Percentiles rank a stretch among this genome's conserved stretches.
These are phyloP conservation scores for Cyberlindnera sargentensis DNA, from an alignment of 805 yeast species.

Conservation along the genomic window DNA sequence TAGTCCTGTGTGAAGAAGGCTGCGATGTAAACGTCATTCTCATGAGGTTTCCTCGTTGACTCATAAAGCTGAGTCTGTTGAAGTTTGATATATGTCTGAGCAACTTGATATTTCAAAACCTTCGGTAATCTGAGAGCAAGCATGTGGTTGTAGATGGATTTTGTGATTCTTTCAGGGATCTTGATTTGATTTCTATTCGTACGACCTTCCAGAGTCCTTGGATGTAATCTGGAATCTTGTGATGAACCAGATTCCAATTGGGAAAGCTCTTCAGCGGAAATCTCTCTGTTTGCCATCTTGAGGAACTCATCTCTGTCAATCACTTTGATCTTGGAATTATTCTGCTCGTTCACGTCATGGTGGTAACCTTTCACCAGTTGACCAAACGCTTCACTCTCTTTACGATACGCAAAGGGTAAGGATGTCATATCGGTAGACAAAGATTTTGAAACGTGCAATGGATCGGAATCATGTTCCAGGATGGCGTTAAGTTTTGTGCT, in stretches of 20 bases:
- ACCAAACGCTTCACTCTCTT: slow-evolving; percentile 35
- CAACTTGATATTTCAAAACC: slow-evolving; percentile 54
- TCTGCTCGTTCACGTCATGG: slow-evolving; percentile 27
- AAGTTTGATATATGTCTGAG: slow-evolving; percentile 44
- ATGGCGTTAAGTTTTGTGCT: slow-evolving; percentile 4
- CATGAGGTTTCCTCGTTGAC: slow-evolving; percentile 37
- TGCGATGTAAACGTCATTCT: slow-evolving; percentile 76
- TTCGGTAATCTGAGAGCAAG: slow-evolving; percentile 55
- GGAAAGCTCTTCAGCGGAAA: not conserved
- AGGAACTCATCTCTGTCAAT: slow-evolving; percentile 28
- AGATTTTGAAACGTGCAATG: slow-evolving; percentile 6
- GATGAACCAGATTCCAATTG: not conserved
- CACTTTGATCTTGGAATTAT: slow-evolving; percentile 26
- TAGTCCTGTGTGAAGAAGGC: slow-evolving; percentile 78
- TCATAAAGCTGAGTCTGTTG: slow-evolving; percentile 47
- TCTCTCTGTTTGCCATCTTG: slow-evolving; percentile 9
- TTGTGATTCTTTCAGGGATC: slow-evolving; percentile 51
- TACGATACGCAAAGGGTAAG: slow-evolving; percentile 29
- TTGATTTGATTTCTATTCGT: slow-evolving; percentile 40
- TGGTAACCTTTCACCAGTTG: slow-evolving; percentile 33
- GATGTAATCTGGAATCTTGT: slow-evolving; percentile 38
- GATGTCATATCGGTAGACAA: slow-evolving; percentile 9
- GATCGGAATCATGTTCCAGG: slow-evolving; percentile 17
- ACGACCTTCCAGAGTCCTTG: slow-evolving; percentile 50
- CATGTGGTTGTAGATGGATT: slow-evolving; percentile 58